A percentile compares a stretch with the other conserved stretches of the same genome.
These are phyloP conservation scores for Ceratocystiopsis brevicomis DNA, from an alignment of 2,329 filamentous ascomycete genomes.

Conservation along the genomic window DNA sequence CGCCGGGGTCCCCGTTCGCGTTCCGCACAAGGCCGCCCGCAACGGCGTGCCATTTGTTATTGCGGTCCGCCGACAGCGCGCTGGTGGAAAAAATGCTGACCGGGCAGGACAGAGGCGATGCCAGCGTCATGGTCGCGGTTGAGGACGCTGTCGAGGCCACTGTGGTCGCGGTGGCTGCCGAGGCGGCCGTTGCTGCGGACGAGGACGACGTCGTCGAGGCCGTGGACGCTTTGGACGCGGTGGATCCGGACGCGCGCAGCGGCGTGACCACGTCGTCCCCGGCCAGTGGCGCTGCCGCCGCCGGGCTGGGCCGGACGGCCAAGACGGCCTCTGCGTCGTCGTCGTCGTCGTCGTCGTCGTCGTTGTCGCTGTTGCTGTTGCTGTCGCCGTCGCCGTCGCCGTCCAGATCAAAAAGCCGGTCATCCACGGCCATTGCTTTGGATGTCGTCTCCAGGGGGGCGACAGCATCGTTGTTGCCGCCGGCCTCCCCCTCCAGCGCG, in stretches of 20 bases:
- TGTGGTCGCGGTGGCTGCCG: not conserved
- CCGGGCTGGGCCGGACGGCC: conserved; percentile 18
- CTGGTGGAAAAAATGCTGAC: not conserved
- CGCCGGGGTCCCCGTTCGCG: no score
- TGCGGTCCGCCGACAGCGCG: no score
- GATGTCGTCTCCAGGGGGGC: conserved; percentile 23
- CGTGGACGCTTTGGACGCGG: no score
- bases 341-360: conserved; percentile 18
- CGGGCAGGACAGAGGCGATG: no score
- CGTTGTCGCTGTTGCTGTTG: no score
- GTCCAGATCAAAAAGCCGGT: conserved; percentile 26
- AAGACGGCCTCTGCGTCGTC: conserved; percentile 9
- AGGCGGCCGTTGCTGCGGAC: conserved; percentile 12
- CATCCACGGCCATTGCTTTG: conserved; percentile 28
- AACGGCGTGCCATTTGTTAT: conserved; percentile 12
- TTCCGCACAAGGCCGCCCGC: no score
- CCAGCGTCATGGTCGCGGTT: conserved; percentile 3
- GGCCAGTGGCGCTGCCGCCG: no score
- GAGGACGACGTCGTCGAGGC: conserved; percentile 4
- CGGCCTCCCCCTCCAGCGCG: no score
- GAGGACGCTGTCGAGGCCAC: conserved; percentile 1
- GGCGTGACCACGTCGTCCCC: no score
- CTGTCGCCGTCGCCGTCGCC: conserved; percentile 21
- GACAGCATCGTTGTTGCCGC: no score
- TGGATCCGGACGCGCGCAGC: no score